Base-by-base conservation (phyloP, 495 filamentous ascomycete genomes). In the Hypomontagnella monticulosa region DNA sequence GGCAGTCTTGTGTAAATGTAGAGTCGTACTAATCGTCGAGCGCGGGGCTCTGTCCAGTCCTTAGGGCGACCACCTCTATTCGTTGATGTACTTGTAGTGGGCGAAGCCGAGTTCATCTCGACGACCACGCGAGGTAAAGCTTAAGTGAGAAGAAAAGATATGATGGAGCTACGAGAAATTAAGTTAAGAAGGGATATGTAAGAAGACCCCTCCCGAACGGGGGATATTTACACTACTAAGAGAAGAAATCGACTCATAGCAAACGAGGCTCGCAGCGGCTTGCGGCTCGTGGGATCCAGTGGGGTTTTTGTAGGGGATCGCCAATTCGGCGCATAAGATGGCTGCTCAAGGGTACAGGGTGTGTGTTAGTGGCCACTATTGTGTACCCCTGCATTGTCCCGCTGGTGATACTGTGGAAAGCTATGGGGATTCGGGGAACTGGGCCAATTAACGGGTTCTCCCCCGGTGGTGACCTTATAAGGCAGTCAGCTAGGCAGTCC, bases 1-100 rank as follows among this genome's bases (percentile, higher is more conserved):
- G 77, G 74, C 23, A 82, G 62, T 1, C 71, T 80, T 3, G 79
- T 80, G 57, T 78, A 81, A 33, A 81, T 69, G 48, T 82, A 81
- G 4, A 82, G 74, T 16, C 80, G 70, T 9, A 77, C 74, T 11
- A 81, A 61, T 62, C 78, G 78, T n/a, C 80, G 75, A 12, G 75
- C 77, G 10, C 78, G 73, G 6, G 75, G 75, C 8, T 75, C 57
- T 15, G 79, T 80, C 80, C 80, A 82, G 33, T 79, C 75, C 14
- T 78, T 76, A 20, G 80, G 80, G 0, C 80, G 71, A 1, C 80
- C 80, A 27, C 78, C 80, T 59, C 73, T 70, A 27, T 70, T 72
- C 4, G 71, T 74, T 2, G 71, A 70, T 10, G 66, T 40, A 37
- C 48, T 74, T n/a, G 69, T 68, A 40, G 69, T 74, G 30, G 71